phyloP scores from a whole-genome alignment of 2,329 filamentous ascomycete species.

The Phialophora chinensis region DNA sequence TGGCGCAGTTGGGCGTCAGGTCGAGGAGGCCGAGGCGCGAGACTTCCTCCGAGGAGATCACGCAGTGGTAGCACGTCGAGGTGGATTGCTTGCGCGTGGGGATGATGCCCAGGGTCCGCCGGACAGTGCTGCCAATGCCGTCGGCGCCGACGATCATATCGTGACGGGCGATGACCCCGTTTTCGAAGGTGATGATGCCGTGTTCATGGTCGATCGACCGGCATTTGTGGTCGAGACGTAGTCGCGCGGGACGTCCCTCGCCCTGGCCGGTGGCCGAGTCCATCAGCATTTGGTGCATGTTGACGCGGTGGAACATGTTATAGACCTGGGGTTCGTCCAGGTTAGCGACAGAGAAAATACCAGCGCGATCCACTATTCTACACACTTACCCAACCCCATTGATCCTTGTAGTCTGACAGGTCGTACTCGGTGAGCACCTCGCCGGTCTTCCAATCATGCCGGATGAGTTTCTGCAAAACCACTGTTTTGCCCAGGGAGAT shows the following conservation, averaged over 20 bases:
- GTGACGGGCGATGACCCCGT: slow-evolving; percentile 41
- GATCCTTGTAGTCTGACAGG: slow-evolving; percentile 40
- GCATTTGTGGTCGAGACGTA: slow-evolving; percentile 41
- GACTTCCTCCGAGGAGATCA: slow-evolving; percentile 45
- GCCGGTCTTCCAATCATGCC: slow-evolving; percentile 43
- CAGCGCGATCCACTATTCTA: slow-evolving; percentile 28
- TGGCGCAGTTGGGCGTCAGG: slow-evolving; percentile 45
- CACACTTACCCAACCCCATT: slow-evolving; percentile 16
- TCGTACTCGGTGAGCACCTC: slow-evolving; percentile 40
- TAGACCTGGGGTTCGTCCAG: slow-evolving; percentile 9
- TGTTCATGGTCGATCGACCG: slow-evolving; percentile 37
- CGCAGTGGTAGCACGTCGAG: slow-evolving; percentile 49
- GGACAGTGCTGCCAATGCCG: slow-evolving; percentile 46
- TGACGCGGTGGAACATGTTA: slow-evolving; percentile 49
- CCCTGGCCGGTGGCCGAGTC: slow-evolving; percentile 42
- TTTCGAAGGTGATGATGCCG: slow-evolving; percentile 41
- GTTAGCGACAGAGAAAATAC: background rate
- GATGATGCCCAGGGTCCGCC: slow-evolving; percentile 43
- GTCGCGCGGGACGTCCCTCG: slow-evolving; percentile 33
- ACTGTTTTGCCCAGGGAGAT: slow-evolving; percentile 39
- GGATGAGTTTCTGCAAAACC: slow-evolving; percentile 43
- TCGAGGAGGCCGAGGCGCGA: slow-evolving; percentile 43
- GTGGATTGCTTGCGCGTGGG: slow-evolving; percentile 46
- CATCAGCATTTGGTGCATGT: slow-evolving; percentile 49
- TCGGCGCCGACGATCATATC: slow-evolving; percentile 52